Conservation (phyloP, 345 rosid genomes). For the Hypericum perforatum region DNA sequence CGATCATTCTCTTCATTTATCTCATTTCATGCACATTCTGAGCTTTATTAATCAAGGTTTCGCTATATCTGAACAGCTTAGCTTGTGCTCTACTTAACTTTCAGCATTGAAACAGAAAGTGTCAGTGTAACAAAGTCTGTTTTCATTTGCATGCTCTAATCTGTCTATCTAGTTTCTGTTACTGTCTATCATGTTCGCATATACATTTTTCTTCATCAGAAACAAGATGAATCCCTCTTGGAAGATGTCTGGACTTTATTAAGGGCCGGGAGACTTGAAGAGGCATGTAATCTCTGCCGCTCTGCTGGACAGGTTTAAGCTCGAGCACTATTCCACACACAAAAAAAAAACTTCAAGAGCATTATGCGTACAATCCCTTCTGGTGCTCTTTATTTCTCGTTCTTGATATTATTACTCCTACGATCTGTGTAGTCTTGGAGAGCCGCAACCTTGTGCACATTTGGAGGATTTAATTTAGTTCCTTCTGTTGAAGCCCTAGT, state of each 20-base stretch:
- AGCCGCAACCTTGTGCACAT: conserved; percentile 82
- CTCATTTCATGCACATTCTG: too few relatives aligned
- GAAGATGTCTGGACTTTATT: conserved; percentile 94
- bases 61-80: too few relatives aligned
- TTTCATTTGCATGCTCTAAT: not conserved
- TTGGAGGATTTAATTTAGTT: conserved; percentile 72
- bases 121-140: not conserved
- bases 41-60: too few relatives aligned
- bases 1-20: too few relatives aligned
- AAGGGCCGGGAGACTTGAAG: conserved; percentile 89
- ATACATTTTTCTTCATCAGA: conserved; percentile 31
- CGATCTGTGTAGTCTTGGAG: conserved; percentile 70
- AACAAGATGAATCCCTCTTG: conserved; percentile 89
- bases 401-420: conserved; percentile 5
- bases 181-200: not conserved
- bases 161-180: not conserved
- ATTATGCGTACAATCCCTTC: not conserved
- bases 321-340: not conserved
- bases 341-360: not conserved
- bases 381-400: not conserved
- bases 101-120: too few relatives aligned
- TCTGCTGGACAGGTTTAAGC: conserved; percentile 87
- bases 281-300: conserved; percentile 90
- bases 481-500: conserved; percentile 75
- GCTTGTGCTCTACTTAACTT: too few relatives aligned